A percentile compares a stretch with the other conserved stretches of the same genome.
Conservation (phyloP, 352 stramenopile species). For the Phytophthora constricta region DNA sequence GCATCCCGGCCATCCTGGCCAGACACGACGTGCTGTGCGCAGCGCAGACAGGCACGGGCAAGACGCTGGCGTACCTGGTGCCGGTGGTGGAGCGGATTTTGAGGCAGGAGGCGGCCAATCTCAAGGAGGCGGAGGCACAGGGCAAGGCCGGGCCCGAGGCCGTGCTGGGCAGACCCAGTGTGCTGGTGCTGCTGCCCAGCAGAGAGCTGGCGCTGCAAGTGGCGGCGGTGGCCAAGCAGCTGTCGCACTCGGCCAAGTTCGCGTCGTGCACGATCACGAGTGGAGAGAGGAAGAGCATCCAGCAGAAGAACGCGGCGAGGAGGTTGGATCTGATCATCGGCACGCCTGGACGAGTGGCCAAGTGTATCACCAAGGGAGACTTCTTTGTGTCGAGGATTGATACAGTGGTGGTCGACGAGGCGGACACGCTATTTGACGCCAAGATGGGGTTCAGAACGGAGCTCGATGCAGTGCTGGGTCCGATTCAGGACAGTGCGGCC, state of each 20-base stretch:
- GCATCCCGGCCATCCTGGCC: slow-evolving; percentile 53
- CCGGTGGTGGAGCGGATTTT: slow-evolving; percentile 62
- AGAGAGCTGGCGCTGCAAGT: slow-evolving; percentile 76
- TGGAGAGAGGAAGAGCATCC: slow-evolving; percentile 72
- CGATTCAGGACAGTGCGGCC: slow-evolving; percentile 68
- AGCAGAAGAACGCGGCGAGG: slow-evolving; percentile 54
- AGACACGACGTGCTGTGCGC: slow-evolving; percentile 65
- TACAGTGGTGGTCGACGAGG: slow-evolving; percentile 80
- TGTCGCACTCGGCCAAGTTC: slow-evolving; percentile 77
- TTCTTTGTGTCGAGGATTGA: slow-evolving; percentile 81
- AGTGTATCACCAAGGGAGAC: slow-evolving; percentile 72
- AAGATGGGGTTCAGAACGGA: slow-evolving; percentile 86
- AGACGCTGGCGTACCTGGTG: slow-evolving; percentile 73
- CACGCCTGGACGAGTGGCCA: slow-evolving; percentile 75
- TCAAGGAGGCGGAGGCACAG: slow-evolving; percentile 23
- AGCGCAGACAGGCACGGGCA: slow-evolving; percentile 72
- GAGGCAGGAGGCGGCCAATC: slow-evolving; percentile 42
- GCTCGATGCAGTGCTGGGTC: slow-evolving; percentile 70
- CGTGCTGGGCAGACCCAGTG: slow-evolving; percentile 48
- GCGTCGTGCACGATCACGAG: slow-evolving; percentile 68
- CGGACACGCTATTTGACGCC: slow-evolving; percentile 80
- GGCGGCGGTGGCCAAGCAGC: slow-evolving; percentile 64
- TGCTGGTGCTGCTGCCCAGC: slow-evolving; percentile 67
- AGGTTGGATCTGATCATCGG: slow-evolving; percentile 77
- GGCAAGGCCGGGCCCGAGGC: slow-evolving; percentile 5